Conservation (phyloP, 1,139 yeast genomes). For the Blastobotrys persicus region DNA sequence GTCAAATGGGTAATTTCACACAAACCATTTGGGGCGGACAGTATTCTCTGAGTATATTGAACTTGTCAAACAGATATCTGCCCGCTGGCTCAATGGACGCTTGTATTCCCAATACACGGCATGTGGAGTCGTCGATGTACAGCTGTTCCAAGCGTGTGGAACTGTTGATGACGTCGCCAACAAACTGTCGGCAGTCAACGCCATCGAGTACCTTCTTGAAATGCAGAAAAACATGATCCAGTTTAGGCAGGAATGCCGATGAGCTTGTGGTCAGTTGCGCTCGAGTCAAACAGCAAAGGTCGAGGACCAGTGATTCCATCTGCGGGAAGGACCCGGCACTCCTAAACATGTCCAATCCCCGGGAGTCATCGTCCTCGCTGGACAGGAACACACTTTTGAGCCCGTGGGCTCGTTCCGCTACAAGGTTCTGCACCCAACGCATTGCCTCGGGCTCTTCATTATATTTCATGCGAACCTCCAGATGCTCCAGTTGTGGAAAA, state of each 20-base stretch:
- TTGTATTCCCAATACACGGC: neutral
- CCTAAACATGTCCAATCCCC: neutral
- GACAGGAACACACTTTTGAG: neutral
- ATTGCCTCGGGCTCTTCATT: neutral
- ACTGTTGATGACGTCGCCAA: neutral
- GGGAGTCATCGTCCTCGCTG: constrained; percentile 1
- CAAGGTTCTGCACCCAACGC: neutral
- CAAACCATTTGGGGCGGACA: neutral
- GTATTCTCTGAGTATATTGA: neutral
- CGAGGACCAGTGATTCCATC: constrained; percentile 3
- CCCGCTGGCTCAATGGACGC: neutral
- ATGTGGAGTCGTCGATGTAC: neutral
- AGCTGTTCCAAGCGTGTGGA: neutral
- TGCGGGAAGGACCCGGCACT: neutral
- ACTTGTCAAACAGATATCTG: neutral
- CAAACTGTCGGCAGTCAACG: too few relatives aligned
- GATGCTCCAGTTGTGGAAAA: neutral
- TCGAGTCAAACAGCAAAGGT: neutral
- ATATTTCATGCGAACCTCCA: neutral
- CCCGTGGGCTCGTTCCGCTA: neutral
- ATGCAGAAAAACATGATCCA: neutral
- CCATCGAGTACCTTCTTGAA: too few relatives aligned
- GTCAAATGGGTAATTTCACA: too few relatives aligned
- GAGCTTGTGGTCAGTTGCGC: neutral
- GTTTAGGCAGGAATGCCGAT: neutral